Evolutionary conservation across 345 rosid species (phyloP), one percentile per base, ranked within the genome.

Genomic region (Murraya paniculata): DNA sequence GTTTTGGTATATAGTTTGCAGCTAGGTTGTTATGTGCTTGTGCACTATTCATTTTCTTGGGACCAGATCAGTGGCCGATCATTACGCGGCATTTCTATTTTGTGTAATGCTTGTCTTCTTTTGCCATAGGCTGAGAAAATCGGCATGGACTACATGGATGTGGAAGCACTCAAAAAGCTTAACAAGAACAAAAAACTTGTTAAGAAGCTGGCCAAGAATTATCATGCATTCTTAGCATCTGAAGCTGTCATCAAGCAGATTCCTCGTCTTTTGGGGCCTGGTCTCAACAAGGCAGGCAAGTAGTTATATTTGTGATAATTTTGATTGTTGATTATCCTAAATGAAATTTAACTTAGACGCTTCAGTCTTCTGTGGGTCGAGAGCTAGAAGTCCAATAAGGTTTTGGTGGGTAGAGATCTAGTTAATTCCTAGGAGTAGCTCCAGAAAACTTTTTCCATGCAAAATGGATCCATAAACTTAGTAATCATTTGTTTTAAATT

Each of bases 261-360:
- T 76, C 96, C 94, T 21, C 94, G 91, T 87, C 90, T 92, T 56
- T 80, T 92, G 50, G 97, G 97, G 61, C 94, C 93, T 11, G 97
- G 94, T 86, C 91, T 92, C 80, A 92, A 90, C 91, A 92, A 89
- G 82, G 93, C 97, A 85, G 97, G 93, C 91, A 90, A 86, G 94
- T 84, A 0, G 71, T 64, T 19, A 35, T 65, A 35, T 35, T 35
- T 35, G 7, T 35, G 48, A 21, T 64, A 64, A 64, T 25, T 65
- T 21, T 4, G 27, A 35, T 35, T 35, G 48, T 65, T 65, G 7
- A 35, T 65, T 24, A 19, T 65, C 45, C 25, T 22, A 65, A 31
- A 6, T 33, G 5, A 18, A 36, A 14, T 19, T 64, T 18, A 18
- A 19, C 24, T 31, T 31, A 4, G 68, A 31, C 21, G 18, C 68